A percentile compares a stretch with the other conserved stretches of the same genome.
These are phyloP conservation scores for Rusavskia elegans DNA, from an alignment of 495 filamentous ascomycete species.

Conservation along the genomic window DNA sequence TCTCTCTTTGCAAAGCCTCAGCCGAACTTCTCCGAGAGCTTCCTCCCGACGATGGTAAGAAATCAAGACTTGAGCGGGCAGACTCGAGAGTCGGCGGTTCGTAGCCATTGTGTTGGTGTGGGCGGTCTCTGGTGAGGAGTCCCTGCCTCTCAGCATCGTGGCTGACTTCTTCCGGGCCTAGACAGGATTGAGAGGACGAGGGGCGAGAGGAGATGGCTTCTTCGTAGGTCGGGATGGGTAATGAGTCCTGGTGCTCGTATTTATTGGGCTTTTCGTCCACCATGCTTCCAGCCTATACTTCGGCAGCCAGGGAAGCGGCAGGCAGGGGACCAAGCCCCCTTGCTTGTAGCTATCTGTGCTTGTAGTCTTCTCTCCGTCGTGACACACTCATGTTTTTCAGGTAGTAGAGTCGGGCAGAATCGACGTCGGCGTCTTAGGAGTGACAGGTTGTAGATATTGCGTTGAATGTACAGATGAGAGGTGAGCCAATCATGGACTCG, in stretches of 20 bases:
- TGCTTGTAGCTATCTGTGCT: neutral
- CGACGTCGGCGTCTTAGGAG: no score
- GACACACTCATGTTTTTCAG: neutral
- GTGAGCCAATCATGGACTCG: no score
- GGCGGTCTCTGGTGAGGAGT: constrained; percentile 27
- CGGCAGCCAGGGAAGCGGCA: neutral
- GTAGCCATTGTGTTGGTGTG: constrained; percentile 35
- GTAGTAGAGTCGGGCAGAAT: no score
- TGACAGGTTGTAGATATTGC: no score
- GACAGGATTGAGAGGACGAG: constrained; percentile 46
- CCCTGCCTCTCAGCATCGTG: constrained; percentile 48
- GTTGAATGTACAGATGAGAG: no score
- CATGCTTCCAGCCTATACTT: constrained; percentile 19
- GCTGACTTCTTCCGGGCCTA: constrained; percentile 34
- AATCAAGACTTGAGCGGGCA: constrained; percentile 44
- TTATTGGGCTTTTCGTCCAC: constrained; percentile 40
- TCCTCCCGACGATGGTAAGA: constrained; percentile 26
- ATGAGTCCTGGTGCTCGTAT: constrained; percentile 33
- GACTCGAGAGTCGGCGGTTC: constrained; percentile 64
- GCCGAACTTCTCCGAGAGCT: constrained; percentile 29
- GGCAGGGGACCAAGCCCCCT: neutral
- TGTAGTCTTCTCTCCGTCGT: neutral
- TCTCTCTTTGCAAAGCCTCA: constrained; percentile 56
- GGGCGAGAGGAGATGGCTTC: constrained; percentile 59
- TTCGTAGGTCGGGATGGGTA: constrained; percentile 90